These are phyloP conservation scores for Psilocybe cubensis DNA, from an alignment of 768 basidiomycete species.

Conservation along the genomic window DNA sequence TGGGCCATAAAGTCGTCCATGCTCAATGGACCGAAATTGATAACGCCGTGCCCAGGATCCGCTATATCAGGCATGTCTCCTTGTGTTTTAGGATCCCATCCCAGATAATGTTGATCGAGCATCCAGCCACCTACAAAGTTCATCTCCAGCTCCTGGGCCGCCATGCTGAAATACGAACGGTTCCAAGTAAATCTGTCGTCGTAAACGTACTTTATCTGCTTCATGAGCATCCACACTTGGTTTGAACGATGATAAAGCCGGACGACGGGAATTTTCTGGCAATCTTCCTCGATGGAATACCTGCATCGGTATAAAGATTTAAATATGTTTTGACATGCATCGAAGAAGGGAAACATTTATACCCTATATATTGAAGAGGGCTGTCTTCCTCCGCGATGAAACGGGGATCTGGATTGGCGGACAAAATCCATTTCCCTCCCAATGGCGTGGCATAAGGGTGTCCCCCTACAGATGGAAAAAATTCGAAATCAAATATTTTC, in stretches of 20 bases:
- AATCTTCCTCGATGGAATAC: conserved; percentile 35
- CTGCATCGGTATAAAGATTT: conserved; percentile 7
- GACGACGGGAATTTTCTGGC: conserved; percentile 22
- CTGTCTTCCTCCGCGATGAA: conserved; percentile 12
- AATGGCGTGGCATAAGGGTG: conserved; percentile 20
- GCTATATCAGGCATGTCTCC: conserved; percentile 26
- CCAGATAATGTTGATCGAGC: conserved; percentile 22
- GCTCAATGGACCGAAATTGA: conserved; percentile 22
- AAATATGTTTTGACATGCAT: conserved; percentile 6
- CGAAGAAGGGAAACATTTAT: background rate
- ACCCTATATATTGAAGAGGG: conserved; percentile 29
- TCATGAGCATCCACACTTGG: conserved; percentile 34
- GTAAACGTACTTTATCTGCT: conserved; percentile 30
- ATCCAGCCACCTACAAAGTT: conserved; percentile 28
- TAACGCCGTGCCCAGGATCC: conserved; percentile 22
- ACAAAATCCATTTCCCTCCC: conserved; percentile 35
- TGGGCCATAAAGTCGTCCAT: conserved; percentile 20
- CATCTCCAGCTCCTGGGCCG: conserved; percentile 19
- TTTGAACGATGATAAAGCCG: conserved; percentile 29
- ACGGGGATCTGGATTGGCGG: conserved; percentile 29
- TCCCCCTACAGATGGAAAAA: conserved; percentile 22
- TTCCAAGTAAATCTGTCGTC: conserved; percentile 31
- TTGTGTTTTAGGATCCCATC: conserved; percentile 23
- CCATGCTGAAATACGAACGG: conserved; percentile 23
- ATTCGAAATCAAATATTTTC: conserved; percentile 39